Percentiles rank a stretch among this genome's conserved stretches.
These are phyloP conservation scores for Pseudopyricularia javanii DNA, from an alignment of 2,329 filamentous ascomycete species.

Conservation along the genomic window DNA sequence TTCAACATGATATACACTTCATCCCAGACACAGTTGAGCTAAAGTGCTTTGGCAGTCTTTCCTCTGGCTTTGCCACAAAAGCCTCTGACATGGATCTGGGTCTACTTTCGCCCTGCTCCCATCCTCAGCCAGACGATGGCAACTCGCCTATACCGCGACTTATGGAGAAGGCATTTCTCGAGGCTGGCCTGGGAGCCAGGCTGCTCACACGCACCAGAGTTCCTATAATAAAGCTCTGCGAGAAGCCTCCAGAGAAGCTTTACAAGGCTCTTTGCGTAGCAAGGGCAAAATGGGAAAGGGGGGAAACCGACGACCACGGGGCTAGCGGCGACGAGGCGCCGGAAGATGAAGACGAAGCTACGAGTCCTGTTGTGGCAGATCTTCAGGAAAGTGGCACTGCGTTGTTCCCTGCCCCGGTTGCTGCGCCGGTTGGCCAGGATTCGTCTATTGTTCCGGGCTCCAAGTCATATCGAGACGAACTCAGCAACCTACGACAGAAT, in stretches of 20 bases:
- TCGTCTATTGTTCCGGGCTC: neutral
- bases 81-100: slow-evolving; percentile 87
- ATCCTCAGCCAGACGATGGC: slow-evolving; percentile 35
- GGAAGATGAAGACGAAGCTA: neutral
- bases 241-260: slow-evolving; percentile 52
- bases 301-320: slow-evolving; percentile 25
- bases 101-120: slow-evolving; percentile 53
- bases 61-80: slow-evolving; percentile 75
- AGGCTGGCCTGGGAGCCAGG: slow-evolving; percentile 61
- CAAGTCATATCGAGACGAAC: slow-evolving; percentile 5
- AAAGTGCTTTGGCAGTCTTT: slow-evolving; percentile 70
- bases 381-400: neutral
- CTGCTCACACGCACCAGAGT: slow-evolving; percentile 69
- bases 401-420: neutral
- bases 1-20: slow-evolving; percentile 39
- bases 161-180: slow-evolving; percentile 62
- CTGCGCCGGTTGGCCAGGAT: slow-evolving; percentile 1
- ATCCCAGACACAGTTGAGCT: slow-evolving; percentile 48
- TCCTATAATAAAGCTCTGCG: slow-evolving; percentile 79
- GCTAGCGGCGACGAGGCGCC: slow-evolving; percentile 18
- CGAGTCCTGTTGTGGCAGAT: neutral
- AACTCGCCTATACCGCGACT: slow-evolving; percentile 58
- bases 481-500: slow-evolving; percentile 24
- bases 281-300: slow-evolving; percentile 59
- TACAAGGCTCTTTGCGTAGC: slow-evolving; percentile 49